A percentile compares a stretch with the other conserved stretches of the same genome.
Conservation (phyloP, 495 filamentous ascomycete species). For the Xylaria palmicola region DNA sequence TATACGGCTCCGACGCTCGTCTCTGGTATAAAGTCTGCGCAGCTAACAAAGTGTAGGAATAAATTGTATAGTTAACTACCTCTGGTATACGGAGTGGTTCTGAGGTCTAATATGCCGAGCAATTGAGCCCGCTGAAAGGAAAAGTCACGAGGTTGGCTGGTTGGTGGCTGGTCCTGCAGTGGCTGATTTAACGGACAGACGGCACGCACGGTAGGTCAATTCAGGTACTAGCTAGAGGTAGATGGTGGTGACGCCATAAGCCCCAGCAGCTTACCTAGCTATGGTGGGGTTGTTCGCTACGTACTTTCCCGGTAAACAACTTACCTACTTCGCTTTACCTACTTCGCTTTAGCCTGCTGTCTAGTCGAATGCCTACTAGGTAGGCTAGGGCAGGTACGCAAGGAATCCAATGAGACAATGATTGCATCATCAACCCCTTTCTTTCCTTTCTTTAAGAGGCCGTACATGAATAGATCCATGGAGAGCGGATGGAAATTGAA, state of each 20-base stretch:
- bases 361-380: not conserved
- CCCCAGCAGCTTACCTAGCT: too few relatives aligned
- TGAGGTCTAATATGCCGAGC: not conserved
- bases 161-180: constrained; percentile 10
- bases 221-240: too few relatives aligned
- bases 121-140: not conserved
- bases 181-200: not conserved
- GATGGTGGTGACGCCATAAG: too few relatives aligned
- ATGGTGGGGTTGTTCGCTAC: too few relatives aligned
- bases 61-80: too few relatives aligned
- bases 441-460: not conserved
- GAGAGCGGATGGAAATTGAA: too few relatives aligned
- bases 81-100: not conserved
- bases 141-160: not conserved
- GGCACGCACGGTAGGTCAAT: too few relatives aligned
- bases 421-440: not conserved
- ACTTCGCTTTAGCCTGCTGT: not conserved
- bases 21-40: too few relatives aligned
- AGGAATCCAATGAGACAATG: not conserved
- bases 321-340: not conserved
- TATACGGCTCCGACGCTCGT: too few relatives aligned
- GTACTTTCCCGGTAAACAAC: too few relatives aligned
- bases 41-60: too few relatives aligned
- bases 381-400: not conserved
- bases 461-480: too few relatives aligned